Conservation (phyloP, 495 filamentous ascomycete genomes). For the Filosporella fistucella region DNA sequence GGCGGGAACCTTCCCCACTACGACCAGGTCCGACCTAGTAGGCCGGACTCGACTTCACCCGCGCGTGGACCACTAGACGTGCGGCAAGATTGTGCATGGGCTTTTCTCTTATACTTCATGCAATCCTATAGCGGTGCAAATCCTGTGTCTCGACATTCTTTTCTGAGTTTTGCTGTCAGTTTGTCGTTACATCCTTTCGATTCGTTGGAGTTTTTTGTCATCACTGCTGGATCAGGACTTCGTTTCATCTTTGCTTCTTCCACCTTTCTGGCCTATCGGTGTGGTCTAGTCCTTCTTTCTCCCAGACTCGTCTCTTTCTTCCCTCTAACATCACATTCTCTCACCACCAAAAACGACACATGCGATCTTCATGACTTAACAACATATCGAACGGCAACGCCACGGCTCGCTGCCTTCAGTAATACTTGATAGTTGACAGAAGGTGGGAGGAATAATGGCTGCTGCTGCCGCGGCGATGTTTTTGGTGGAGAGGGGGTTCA, state of each 20-base stretch:
- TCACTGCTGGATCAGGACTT: slow-evolving; percentile 26
- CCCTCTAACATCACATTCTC: slow-evolving; percentile 12
- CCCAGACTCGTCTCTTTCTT: slow-evolving; percentile 7
- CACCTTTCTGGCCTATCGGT: slow-evolving; percentile 24
- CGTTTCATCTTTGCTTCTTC: slow-evolving; percentile 20
- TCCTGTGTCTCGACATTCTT: slow-evolving; percentile 19
- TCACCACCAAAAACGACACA: slow-evolving; percentile 12
- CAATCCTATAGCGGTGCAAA: slow-evolving; percentile 15
- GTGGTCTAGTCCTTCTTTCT: slow-evolving; percentile 16
- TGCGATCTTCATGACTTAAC: slow-evolving; percentile 24
- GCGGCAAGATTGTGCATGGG: slow-evolving; percentile 13
- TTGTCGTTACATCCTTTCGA: slow-evolving; percentile 18
- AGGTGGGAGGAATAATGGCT: slow-evolving; percentile 3
- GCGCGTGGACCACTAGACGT: slow-evolving; percentile 18
- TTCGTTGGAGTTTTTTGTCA: slow-evolving; percentile 17
- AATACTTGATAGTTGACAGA: slow-evolving; percentile 9
- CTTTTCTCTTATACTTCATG: slow-evolving; percentile 25
- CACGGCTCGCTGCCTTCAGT: slow-evolving; percentile 19
- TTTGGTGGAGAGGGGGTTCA: slow-evolving; percentile 4
- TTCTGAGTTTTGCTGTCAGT: slow-evolving; percentile 19
- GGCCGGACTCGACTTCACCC: slow-evolving; percentile 16
- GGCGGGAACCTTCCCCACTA: slow-evolving; percentile 10
- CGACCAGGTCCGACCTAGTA: slow-evolving; percentile 10
- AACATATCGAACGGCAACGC: slow-evolving; percentile 16
- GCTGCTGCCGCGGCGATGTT: slow-evolving; percentile 6